Evolutionary conservation across 495 filamentous ascomycete genomes (phyloP), one percentile per base, ranked within the genome.

Genomic region (Sabuloglossum arenarium): DNA sequence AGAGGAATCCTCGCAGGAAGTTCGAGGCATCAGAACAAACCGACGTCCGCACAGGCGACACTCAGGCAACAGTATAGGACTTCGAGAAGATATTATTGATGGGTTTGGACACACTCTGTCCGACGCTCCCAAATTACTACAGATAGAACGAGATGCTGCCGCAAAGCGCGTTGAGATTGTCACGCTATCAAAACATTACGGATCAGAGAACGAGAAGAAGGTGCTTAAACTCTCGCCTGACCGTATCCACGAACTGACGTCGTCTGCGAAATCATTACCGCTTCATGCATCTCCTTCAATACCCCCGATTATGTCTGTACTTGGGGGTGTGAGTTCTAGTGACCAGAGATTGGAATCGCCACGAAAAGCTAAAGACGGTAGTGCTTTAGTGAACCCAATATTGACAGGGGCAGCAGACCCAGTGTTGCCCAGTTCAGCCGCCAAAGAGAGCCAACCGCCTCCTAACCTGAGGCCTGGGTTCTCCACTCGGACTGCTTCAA

Each of bases 211-310:
- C 10, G 65, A 66, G 21, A 67, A 66, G 34, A 72, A 67, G 46
- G 63, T 73, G 29, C 63, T 76, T 55, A 75, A 77, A 42, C 70
- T 81, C 28, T 79, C 77, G 0, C 75, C 76, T 0, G 71, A 69
- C 56, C 72, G 79, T 65, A 73, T 80, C 31, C 67, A 75, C 31
- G 73, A 74, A 39, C 62, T 81, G 39, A 73, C 75, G 0, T 67
- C 71, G 6, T 71, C 76, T 0, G 73, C 75, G 21, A 71, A 76
- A 45, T 75, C 71, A 19, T 62, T 77, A 0, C 74, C 73, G 21
- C 37, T 66, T 56, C 23, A 62, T 71, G 32, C 68, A 68, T 2
- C 47, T 67, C 16, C 71, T 8, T 57, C 64, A 16, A 19, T n/a
- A 6, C 2, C 47, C 47, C 24, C 47, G 1, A 11, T 29, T 1